Conservation (phyloP, 2,329 filamentous ascomycete species). For the Talaromyces sp. region DNA sequence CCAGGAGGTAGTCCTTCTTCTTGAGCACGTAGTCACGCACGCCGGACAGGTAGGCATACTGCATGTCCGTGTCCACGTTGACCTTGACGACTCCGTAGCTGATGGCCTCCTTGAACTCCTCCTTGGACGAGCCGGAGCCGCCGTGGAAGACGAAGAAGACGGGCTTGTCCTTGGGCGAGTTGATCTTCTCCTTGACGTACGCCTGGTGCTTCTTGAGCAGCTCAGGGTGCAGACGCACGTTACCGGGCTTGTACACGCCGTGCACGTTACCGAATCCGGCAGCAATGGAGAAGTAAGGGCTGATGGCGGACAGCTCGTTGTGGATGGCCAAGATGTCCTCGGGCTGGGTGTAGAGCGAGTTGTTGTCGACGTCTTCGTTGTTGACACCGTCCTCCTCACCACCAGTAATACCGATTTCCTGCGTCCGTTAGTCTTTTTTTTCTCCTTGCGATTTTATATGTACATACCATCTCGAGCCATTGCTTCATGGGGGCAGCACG, state of each 20-base stretch:
- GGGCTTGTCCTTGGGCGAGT: slow-evolving; percentile 72
- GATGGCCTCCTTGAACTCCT: slow-evolving; percentile 87
- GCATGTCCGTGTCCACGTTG: slow-evolving; percentile 97
- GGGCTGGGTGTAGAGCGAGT: slow-evolving; percentile 94
- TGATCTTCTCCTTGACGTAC: slow-evolving; percentile 77
- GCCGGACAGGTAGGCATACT: slow-evolving; percentile 87
- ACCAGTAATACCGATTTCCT: slow-evolving; percentile 89
- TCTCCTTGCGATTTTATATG: not conserved
- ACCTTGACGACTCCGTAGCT: slow-evolving; percentile 96
- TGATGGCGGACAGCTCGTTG: slow-evolving; percentile 78
- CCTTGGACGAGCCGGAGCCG: slow-evolving; percentile 83
- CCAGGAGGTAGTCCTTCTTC: slow-evolving; percentile 91
- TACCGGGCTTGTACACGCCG: slow-evolving; percentile 97
- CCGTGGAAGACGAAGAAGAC: slow-evolving; percentile 99
- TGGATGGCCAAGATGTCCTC: slow-evolving; percentile 93
- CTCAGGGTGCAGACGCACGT: slow-evolving; percentile 94
- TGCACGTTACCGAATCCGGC: slow-evolving; percentile 99
- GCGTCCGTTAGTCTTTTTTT: not conserved
- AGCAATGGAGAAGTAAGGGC: slow-evolving; percentile 94
- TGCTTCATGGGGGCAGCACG: slow-evolving; percentile 95
- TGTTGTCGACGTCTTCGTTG: slow-evolving; percentile 97
- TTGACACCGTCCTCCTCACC: slow-evolving; percentile 98
- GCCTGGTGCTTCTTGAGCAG: slow-evolving; percentile 95
- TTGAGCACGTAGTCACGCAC: slow-evolving; percentile 90
- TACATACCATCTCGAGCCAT: slow-evolving; percentile 90